Conservation (phyloP, 2,329 filamentous ascomycete genomes). For the Talaromyces sp. region DNA sequence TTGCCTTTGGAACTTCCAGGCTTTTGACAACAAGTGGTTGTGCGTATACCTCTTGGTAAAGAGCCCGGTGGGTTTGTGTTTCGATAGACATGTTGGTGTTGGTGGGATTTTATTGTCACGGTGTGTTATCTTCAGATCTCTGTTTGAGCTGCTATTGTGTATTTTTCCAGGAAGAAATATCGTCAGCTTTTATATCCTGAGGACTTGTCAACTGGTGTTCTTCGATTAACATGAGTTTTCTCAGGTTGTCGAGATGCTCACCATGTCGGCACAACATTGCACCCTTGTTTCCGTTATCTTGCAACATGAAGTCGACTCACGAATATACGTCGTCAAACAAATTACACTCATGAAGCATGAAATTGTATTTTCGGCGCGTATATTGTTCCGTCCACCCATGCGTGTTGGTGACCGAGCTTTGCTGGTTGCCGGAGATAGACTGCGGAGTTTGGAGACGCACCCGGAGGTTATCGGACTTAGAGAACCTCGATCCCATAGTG, state of each 20-base stretch:
- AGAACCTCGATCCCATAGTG: background rate
- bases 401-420: background rate
- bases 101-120: background rate
- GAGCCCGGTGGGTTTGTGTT: conserved; percentile 3
- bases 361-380: background rate
- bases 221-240: background rate
- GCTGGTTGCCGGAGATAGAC: background rate
- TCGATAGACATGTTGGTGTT: background rate
- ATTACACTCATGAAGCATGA: background rate
- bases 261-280: background rate
- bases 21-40: background rate
- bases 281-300: background rate
- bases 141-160: background rate
- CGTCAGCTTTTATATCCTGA: background rate
- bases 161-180: background rate
- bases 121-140: background rate
- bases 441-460: background rate
- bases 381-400: background rate
- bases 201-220: background rate
- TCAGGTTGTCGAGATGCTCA: background rate
- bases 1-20: background rate
- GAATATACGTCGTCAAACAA: background rate
- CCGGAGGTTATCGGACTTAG: background rate
- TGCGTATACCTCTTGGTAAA: conserved; percentile 2
- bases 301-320: too few species aligned